phyloP scores from a whole-genome alignment of 2,329 filamentous ascomycete genomes.

The Phialemoniopsis sp. region DNA sequence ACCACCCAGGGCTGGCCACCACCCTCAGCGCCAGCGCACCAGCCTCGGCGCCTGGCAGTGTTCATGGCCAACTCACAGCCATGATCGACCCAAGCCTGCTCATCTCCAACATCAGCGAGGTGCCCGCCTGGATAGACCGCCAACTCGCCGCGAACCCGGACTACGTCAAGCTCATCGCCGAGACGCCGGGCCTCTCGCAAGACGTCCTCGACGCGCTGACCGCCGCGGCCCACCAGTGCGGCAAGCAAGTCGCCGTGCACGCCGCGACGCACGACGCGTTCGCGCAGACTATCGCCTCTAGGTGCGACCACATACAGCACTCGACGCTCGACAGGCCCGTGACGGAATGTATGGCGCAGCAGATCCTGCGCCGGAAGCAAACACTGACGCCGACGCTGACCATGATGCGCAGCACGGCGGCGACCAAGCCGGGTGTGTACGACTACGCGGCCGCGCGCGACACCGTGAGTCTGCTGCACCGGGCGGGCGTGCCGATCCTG shows the following conservation, averaged over 20 bases:
- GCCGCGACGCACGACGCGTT: slow-evolving; percentile 17
- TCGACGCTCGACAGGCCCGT: not conserved
- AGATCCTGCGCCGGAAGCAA: no score
- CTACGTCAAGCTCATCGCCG: slow-evolving; percentile 21
- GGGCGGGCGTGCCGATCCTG: slow-evolving; percentile 20
- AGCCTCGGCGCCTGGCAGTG: not conserved
- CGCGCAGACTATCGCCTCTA: slow-evolving; percentile 15
- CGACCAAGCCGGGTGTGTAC: no score
- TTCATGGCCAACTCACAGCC: not conserved
- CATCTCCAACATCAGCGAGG: slow-evolving; percentile 6
- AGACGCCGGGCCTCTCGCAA: slow-evolving; percentile 14
- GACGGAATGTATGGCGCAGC: not conserved
- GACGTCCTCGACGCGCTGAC: slow-evolving; percentile 15
- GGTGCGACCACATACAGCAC: slow-evolving; percentile 21
- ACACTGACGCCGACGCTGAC: slow-evolving; percentile 2
- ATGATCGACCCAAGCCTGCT: not conserved
- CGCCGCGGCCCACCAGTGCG: slow-evolving; percentile 13
- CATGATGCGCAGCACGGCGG: slow-evolving; percentile 12
- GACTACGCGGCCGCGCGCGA: slow-evolving; percentile 15
- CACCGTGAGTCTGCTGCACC: slow-evolving; percentile 16
- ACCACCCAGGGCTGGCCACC: not conserved
- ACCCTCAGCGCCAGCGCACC: not conserved
- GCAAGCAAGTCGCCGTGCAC: slow-evolving; percentile 18
- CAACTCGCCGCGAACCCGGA: slow-evolving; percentile 14
- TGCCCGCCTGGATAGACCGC: slow-evolving; percentile 11